These are phyloP conservation scores for Eutrema salsugineum DNA, from an alignment of 441 rosid species.

Conservation along the genomic window DNA sequence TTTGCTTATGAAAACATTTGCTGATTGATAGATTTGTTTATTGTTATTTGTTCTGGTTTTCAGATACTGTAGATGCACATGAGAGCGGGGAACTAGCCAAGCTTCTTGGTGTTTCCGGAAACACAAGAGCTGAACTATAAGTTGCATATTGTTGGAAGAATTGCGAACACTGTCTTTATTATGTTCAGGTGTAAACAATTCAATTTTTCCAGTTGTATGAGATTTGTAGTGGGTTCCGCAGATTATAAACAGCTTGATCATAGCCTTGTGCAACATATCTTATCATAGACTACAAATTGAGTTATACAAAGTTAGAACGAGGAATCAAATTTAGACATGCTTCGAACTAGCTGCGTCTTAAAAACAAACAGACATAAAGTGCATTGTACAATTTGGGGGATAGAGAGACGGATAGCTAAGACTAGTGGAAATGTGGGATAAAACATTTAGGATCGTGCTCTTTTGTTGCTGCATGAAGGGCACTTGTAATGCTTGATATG, in stretches of 20 bases:
- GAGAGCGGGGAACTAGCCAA: slow-evolving; percentile 63
- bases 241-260: background rate
- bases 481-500: slow-evolving; percentile 95
- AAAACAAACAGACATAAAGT: background rate
- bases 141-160: background rate
- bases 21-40: background rate
- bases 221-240: slow-evolving; percentile 1
- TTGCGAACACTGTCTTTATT: background rate
- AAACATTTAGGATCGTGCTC: slow-evolving; percentile 35
- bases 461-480: slow-evolving; percentile 85
- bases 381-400: slow-evolving; percentile 7
- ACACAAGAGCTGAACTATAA: slow-evolving; percentile 42
- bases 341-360: background rate
- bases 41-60: slow-evolving; percentile 1
- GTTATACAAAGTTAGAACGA: background rate
- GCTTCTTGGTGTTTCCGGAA: slow-evolving; percentile 51
- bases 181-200: slow-evolving; percentile 13
- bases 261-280: background rate
- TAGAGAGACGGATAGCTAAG: background rate
- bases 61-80: slow-evolving; percentile 76
- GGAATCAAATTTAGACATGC: slow-evolving; percentile 1
- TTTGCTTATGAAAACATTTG: slow-evolving; percentile 2
- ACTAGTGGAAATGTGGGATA: slow-evolving; percentile 1
- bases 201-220: slow-evolving; percentile 13
- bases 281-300: background rate